These are phyloP conservation scores for Naumovozyma baii DNA, from an alignment of 805 yeast genomes.

Conservation along the genomic window DNA sequence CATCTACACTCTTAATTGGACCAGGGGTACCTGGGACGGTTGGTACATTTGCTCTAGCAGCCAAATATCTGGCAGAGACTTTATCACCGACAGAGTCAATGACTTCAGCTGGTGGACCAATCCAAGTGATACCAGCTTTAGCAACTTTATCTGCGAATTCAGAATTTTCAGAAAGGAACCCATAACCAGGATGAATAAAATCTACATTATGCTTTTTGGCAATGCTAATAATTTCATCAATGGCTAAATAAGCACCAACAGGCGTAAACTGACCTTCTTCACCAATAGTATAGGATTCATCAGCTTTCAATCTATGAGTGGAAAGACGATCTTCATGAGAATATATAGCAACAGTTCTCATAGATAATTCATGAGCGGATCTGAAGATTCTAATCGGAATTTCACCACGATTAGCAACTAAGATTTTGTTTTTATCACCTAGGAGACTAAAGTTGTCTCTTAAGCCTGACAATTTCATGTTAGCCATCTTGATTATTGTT, in stretches of 20 bases:
- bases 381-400: constrained; percentile 85
- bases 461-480: constrained; percentile 22
- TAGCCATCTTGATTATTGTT: no score
- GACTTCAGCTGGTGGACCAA: constrained; percentile 82
- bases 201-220: constrained; percentile 70
- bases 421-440: constrained; percentile 43
- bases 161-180: constrained; percentile 82
- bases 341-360: constrained; percentile 95
- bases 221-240: constrained; percentile 85
- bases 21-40: constrained; percentile 98
- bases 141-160: constrained; percentile 89
- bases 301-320: constrained; percentile 91
- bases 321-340: constrained; percentile 92
- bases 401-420: constrained; percentile 81
- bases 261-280: constrained; percentile 84
- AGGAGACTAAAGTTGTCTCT: constrained; percentile 29
- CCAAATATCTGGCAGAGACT: constrained; percentile 86
- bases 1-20: constrained; percentile 71
- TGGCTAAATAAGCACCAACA: constrained; percentile 90
- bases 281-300: constrained; percentile 89
- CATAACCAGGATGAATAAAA: constrained; percentile 91
- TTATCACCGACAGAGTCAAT: constrained; percentile 96
- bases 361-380: constrained; percentile 93
- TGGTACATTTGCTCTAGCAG: constrained; percentile 74
- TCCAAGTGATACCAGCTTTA: constrained; percentile 87